Evolutionary conservation across 2,329 filamentous ascomycete species (phyloP), one percentile per base, ranked within the genome.

Genomic region (Periconia macrospinosa): DNA sequence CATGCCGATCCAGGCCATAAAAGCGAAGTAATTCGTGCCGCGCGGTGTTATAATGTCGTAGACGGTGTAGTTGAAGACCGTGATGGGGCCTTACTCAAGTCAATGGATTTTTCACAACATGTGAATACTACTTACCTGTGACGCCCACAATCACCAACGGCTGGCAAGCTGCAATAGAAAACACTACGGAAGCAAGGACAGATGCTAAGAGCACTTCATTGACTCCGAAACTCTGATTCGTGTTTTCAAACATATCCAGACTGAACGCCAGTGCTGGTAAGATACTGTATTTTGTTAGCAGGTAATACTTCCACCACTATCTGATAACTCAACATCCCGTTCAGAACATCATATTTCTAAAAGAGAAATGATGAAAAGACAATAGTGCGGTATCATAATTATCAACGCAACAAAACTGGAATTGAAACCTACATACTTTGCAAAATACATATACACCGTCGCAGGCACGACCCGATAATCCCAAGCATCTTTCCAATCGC

Each of bases 401-500:
- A 27, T 27, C 8, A 33, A 17, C 11, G 33, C 15, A 10, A 45
- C 10, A 44, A 15, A 44, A 14, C 15, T 37, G 33, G 33, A 14
- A 37, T 37, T 37, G 33, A 37, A 42, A 19, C 40, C 42, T 58
- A 67, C 81, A 68, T 81, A 93, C 90, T 95, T 95, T 58, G 91
- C 91, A 81, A 95, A 96, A 78, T 94, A 96, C 90, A 95, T 96
- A 75, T 95, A 95, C 30, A 95, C 65, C 6, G 91, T 95, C 15
- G 90, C 90, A 1, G 91, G 91, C 40, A 96, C 83, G 41, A 96
- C 90, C 50, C 91, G 85, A 77, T 96, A 96, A 70, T 95, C 89
- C 90, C 90, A 94, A 1, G 91, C 91, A 77, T 96, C 91, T 17
- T 71, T 79, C 89, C 89, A 95, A 73, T 96, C 91, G 73, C 88